Conservation (phyloP, 2,329 filamentous ascomycete genomes). For the Penicillium sp. region DNA sequence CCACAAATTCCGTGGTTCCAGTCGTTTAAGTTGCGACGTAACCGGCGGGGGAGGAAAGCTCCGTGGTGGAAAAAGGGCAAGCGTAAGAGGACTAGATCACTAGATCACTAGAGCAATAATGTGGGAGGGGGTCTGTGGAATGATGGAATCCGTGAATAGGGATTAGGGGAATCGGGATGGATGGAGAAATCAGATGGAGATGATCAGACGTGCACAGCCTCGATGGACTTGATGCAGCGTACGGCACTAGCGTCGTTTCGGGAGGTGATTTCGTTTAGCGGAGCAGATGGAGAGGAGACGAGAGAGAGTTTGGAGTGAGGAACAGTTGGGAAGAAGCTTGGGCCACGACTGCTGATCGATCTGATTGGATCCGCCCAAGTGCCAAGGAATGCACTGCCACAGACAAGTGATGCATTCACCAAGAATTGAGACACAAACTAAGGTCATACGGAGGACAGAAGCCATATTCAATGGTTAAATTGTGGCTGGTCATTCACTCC, state of each 20-base stretch:
- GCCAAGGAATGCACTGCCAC: slow-evolving; percentile 28
- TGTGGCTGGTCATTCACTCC: not conserved
- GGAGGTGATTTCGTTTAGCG: too few species aligned
- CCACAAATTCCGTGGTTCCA: slow-evolving; percentile 26
- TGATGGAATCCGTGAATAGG: not conserved
- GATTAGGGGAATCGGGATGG: not conserved
- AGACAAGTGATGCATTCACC: not conserved
- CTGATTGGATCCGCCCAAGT: not conserved
- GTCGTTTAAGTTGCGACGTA: not conserved
- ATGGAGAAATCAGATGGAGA: not conserved
- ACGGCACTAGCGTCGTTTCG: not conserved
- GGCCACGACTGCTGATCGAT: not conserved
- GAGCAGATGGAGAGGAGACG: not conserved
- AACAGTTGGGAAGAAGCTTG: too few species aligned
- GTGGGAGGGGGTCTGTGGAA: not conserved
- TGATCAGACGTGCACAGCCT: slow-evolving; percentile 18
- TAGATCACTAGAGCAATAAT: too few species aligned
- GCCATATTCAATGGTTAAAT: not conserved
- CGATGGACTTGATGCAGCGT: slow-evolving; percentile 6
- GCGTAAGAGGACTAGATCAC: slow-evolving; percentile 5
- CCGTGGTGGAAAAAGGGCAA: slow-evolving; percentile 4
- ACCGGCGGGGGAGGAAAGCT: not conserved
- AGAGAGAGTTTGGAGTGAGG: too few species aligned
- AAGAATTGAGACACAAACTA: too few species aligned
- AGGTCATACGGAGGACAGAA: too few species aligned